Conservation (phyloP, 1,284 basidiomycete genomes). For the Papiliotrema terrestris region DNA sequence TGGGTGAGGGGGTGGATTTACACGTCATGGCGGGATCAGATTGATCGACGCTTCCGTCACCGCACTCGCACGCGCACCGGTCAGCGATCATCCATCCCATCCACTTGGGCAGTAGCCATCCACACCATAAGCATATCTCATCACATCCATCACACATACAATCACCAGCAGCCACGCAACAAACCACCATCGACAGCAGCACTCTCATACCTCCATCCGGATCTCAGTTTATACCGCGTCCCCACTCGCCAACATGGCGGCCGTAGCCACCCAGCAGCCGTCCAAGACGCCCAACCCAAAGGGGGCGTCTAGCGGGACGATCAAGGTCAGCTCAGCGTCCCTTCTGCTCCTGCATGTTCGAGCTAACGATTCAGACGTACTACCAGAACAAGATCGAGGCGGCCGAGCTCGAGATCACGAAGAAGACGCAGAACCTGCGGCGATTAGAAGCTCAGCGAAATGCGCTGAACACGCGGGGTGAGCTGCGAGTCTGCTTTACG, state of each 20-base stretch:
- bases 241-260: conserved; percentile 13
- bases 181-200: too few relatives aligned
- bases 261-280: conserved; percentile 26
- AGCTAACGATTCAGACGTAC: conserved; percentile 59
- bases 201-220: background rate
- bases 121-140: too few relatives aligned
- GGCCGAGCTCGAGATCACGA: conserved; percentile 86
- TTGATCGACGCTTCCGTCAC: background rate
- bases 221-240: background rate
- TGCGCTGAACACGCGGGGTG: conserved; percentile 90
- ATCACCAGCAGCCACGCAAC: too few relatives aligned
- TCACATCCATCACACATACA: background rate
- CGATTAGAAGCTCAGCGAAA: conserved; percentile 95
- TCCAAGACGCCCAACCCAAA: conserved; percentile 14
- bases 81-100: background rate
- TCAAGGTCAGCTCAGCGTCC: conserved; percentile 17
- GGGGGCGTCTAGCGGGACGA: conserved; percentile 17
- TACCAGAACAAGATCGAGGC: conserved; percentile 95
- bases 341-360: background rate
- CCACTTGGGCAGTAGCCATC: too few relatives aligned
- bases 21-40: background rate
- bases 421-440: conserved; percentile 93
- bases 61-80: background rate
- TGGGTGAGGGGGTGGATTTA: background rate
- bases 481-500: conserved; percentile 23